Base-by-base conservation (phyloP, 2,329 filamentous ascomycete species). In the Sclerotinia borealis region DNA sequence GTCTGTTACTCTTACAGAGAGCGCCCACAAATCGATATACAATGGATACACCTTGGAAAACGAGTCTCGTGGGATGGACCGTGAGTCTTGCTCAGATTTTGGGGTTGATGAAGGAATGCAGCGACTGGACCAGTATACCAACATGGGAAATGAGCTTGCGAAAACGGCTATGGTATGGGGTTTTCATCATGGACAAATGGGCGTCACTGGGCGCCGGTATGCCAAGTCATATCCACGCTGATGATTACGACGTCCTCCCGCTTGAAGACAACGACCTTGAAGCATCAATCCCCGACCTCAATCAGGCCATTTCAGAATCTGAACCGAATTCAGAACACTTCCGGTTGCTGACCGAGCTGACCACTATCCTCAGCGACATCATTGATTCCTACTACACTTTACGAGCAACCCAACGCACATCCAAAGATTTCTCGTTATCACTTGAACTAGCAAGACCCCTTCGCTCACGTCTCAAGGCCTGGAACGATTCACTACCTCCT, bases 181-280 rank as follows among this genome's bases (percentile, higher is more conserved):
- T 73, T 15, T 73, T 71, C 61, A 69, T 74, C 4, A 73, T 73
- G 69, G 74, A 76, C 39, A 75, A 75, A 60, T 76, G 74, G 74
- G 70, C 74, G 1, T 72, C 73, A 13, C 65, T 75, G 15, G 70
- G 71, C 7, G 71, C 73, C 8, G 74, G 74, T 2, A 74, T 73
- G 72, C 73, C 74, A 4, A 72, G 69, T 52, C 73, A 75, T 49
- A 70, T 76, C 43, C 68, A 67, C 25, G 51, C 31, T 10, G 72
- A 74, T 19, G 72, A 75, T 56, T 71, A 67, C 36, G 73, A 75
- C 39, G 74, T 76, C 17, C 65, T 71, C 10, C 68, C 69, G 1
- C 61, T 75, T 9, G 52, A 49, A 1, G 68, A 68, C 4, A 61
- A 61, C 10, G 73, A 75, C 50, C 68, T 72, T 8, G 68, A 72